Evolutionary conservation across 2,329 filamentous ascomycete species (phyloP), one percentile per base, ranked within the genome.

Genomic region (Mycocentrospora acerina): DNA sequence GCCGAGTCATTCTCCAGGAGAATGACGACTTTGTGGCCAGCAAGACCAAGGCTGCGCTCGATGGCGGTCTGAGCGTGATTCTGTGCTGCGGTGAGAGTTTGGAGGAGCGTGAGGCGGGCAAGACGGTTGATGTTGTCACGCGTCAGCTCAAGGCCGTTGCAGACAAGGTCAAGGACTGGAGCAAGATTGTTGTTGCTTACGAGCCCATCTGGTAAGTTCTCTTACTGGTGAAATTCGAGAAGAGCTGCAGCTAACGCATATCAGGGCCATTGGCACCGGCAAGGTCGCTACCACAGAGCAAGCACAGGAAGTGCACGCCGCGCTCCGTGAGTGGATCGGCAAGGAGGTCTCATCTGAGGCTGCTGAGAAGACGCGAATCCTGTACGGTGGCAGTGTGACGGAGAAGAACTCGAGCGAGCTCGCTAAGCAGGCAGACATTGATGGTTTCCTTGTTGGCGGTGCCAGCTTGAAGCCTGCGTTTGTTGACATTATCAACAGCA

Each of bases 351-450:
- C 94, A 51, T 75, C 81, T 64, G 78, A 86, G 67, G 88, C 86
- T 40, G 82, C 90, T 31, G 89, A 95, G 51, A 82, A 86, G 75
- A 95, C 90, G 47, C 83, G 93, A 61, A 88, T 98, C 69, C 85
- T 98, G 67, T 98, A 98, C 73, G 93, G 93, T 55, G 93, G 93
- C 67, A 93, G 86, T 62, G 93, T 98, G 62, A 94, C 80, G 68
- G 93, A 95, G 80, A 96, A 96, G 86, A 98, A 98, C 83, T 94
- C 88, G 80, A 81, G 78, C 66, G 91, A 97, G 52, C 81, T 98
- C 61, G 83, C 86, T 69, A 91, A 90, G 79, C 83, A 97, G 81
- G 70, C 81, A 51, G 93, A 98, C 72, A 95, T 98, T 70, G 93
- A 98, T 71, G 93, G 93, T 43, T 97, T 97, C 84, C 81, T 97